Evolutionary conservation across 2,329 filamentous ascomycete species (phyloP), one percentile per base, ranked within the genome.

Genomic region (Aulographum hederae): DNA sequence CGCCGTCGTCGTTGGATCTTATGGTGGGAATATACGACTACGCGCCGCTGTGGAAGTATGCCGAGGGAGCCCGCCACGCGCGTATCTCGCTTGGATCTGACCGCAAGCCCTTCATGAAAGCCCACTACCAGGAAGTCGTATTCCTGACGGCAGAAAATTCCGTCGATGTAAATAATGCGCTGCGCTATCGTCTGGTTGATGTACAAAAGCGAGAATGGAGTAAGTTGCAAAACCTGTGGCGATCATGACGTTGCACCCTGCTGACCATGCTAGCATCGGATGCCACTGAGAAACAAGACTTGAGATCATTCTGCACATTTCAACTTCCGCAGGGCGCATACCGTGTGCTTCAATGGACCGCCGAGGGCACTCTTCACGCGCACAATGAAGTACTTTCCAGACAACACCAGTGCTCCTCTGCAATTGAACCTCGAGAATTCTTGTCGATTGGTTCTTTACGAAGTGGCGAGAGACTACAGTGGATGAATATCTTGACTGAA

Each of bases 371-470:
- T 2, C 48, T 73, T 17, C 27, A 30, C 38, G 13, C 34, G 12
- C 23, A 43, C 49, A 2, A 33, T 35, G 51, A 64, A 5, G 52
- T 65, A 1, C 46, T 69, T 20, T 62, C 67, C 0, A 65, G 50
- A 10, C 62, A 66, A 19, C 46, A 52, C 0, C 45, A 46, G 2
- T 69, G 68, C 28, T 65, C 69, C 0, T 26, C 47, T 0, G 48
- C 52, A 0, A 34, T 68, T 17, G 60, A 57, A 1, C 30, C 56
- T 0, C 61, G 69, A 11, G 70, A 74, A 33, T 73, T 60, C 30
- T 51, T 56, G 16, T 57, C 68, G 0, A 62, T 63, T 31, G 62
- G 69, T 35, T 51, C 46, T 1, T 44, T 70, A 0, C 40, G 66
- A 1, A 52, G 58, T 0, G 66, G 65, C 0, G 53, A 50, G 3